These are phyloP conservation scores for Talaromyces verruculosus DNA, from an alignment of 2,329 filamentous ascomycete genomes.

Conservation along the genomic window DNA sequence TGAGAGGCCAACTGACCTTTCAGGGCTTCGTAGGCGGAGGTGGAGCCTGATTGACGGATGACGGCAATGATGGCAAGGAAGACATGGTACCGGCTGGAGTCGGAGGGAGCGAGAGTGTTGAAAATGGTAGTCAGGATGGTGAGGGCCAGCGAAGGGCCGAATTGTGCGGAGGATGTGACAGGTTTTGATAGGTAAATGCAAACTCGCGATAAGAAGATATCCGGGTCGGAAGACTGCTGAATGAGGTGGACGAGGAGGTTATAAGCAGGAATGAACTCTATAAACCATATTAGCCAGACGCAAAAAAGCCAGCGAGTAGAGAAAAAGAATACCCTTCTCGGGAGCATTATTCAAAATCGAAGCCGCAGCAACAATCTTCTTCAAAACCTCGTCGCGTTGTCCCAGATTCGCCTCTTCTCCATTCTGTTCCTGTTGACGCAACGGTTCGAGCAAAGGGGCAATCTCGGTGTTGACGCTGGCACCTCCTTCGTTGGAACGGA, in stretches of 20 bases:
- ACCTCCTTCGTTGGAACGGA: constrained; percentile 64
- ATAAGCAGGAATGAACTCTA: constrained; percentile 91
- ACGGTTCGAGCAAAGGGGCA: constrained; percentile 63
- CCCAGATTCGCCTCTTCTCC: constrained; percentile 56
- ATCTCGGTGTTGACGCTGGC: constrained; percentile 61
- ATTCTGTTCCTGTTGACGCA: constrained; percentile 55
- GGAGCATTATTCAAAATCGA: constrained; percentile 76
- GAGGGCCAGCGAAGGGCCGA: constrained; percentile 81
- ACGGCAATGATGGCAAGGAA: constrained; percentile 85
- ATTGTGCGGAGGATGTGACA: constrained; percentile 78
- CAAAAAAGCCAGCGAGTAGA: too few relatives aligned
- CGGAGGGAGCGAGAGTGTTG: constrained; percentile 79
- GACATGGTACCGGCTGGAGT: constrained; percentile 83
- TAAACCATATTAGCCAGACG: constrained; percentile 17
- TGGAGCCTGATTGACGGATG: constrained; percentile 68
- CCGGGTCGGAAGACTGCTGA: constrained; percentile 77
- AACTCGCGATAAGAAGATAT: constrained; percentile 81
- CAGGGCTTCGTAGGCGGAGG: constrained; percentile 77
- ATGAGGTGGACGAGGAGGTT: constrained; percentile 95
- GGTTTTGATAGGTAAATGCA: constrained; percentile 88
- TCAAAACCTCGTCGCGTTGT: constrained; percentile 78
- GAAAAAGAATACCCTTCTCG: constrained; percentile 66
- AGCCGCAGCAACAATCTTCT: constrained; percentile 83
- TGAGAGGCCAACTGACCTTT: constrained; percentile 75
- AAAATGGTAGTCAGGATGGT: constrained; percentile 93